Evolutionary conservation across 345 rosid genomes (phyloP), one percentile per base, ranked within the genome.

Genomic region (Acer yangbiense): DNA sequence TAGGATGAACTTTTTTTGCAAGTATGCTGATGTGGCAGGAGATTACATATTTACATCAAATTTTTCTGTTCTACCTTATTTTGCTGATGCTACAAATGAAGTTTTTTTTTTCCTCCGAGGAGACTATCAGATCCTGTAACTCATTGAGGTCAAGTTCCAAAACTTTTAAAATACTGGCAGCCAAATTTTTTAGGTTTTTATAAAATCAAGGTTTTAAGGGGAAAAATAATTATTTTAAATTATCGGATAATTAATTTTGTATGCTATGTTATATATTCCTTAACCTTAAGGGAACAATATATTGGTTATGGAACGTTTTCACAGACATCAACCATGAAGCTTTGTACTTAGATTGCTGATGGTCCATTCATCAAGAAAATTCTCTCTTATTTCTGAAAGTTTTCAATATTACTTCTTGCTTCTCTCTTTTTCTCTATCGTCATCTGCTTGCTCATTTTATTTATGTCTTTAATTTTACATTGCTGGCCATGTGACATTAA

Each of bases 331-430:
- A 14, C 13, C 57, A n/a, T 61, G 57, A 57, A 32, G 3, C 41
- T 35, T 72, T 74, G n/a, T 63, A 63, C 27, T 74, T 27, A 44
- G 57, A 74, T 74, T 46, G 8, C 3, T 52, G 9, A 57, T 68
- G 61, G 46, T 25, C 65, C 65, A 41, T 65, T 74, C 6, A 0
- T 55, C 6, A 9, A 39, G 52, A 68, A 14, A 35, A 14, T 68
- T 76, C 43, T 50, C 64, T 21, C 2, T n/a, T 29, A 7, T 74
- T 35, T 32, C 21, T 52, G 20, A 75, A 65, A 35, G 39, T 35
- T 27, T 67, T 3, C 0, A n/a, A 25, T 65, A n/a, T 65, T 12
- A 32, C 6, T 68, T 57, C 13, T 1, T 58, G 60, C 52, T 29
- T 55, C 10, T 62, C 25, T 65, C 44, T n/a, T 25, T 58, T 58